Conservation (phyloP, 73 alveolate genomes). For the Tetrahymena thermophila region DNA sequence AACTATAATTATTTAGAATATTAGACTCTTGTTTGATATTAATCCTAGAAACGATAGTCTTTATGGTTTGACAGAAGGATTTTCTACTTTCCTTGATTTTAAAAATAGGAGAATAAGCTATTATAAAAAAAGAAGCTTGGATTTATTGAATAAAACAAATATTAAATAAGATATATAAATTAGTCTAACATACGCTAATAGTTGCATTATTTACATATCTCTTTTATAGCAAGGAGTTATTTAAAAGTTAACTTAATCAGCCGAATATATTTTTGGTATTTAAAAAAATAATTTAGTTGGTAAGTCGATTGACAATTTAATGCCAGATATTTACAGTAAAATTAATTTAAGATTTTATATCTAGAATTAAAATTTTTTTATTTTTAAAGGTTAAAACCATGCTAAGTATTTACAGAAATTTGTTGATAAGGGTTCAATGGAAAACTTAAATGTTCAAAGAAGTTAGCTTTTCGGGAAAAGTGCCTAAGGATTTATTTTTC, state of each 20-base stretch:
- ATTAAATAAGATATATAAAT: not conserved
- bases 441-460: not conserved
- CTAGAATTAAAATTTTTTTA: not conserved
- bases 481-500: not conserved
- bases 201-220: not conserved
- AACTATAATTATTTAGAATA: not conserved
- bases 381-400: not conserved
- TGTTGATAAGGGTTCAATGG: not conserved
- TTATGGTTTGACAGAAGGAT: not conserved
- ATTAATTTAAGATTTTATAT: not conserved
- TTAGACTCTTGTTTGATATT: not conserved
- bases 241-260: not conserved
- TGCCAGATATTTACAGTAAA: not conserved
- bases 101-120: not conserved
- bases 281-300: not conserved
- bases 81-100: not conserved
- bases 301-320: not conserved
- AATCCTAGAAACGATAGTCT: not conserved
- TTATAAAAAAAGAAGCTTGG: not conserved
- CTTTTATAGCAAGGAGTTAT: not conserved
- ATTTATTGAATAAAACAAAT: not conserved
- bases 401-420: not conserved
- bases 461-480: not conserved
- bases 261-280: not conserved
- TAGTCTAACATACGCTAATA: not conserved